Base-by-base conservation (phyloP, 2,329 filamentous ascomycete species). In the Colletotrichum viniferum region DNA sequence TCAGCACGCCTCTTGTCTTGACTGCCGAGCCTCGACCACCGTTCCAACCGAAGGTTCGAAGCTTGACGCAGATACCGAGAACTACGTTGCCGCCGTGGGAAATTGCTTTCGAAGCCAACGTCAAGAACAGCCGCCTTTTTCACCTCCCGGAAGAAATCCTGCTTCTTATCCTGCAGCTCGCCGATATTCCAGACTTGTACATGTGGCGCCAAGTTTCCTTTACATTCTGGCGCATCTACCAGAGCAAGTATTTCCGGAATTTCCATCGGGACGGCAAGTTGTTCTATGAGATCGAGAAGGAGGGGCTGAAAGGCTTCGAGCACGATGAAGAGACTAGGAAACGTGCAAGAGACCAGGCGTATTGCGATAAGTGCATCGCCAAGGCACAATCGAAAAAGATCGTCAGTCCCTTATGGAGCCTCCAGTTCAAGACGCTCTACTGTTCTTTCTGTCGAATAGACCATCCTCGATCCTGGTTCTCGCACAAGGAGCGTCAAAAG, bases 1-100 rank as follows among this genome's bases (percentile, higher is more conserved):
- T 52, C 10, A 2, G 0, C 43, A 13, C 43, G 12, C 43, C 43
- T 7, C 43, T 52, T 13, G 43, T 52, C 12, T 13, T 52, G n/a
- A 52, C 43, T 21, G 43, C 43, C n/a, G 43, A 52, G n/a, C 43
- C 43, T 52, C 43, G 43, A 21, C 43, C 43, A 52, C n/a, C 43
- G n/a, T 52, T 21, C n/a, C 43, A 4, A 3, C n/a, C 43, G n/a
- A 52, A 21, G 5, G 0, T 7, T 21, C 43, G 6, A 24, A 21
- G n/a, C n/a, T 21, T 21, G 0, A 52, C 0, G 43, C n/a, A 52
- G 43, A 13, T 52, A 1, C 43, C 43, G n/a, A 52, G 0, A 0
- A 52, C n/a, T 52, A 0, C 43, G 1, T 52, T 52, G n/a, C 55
- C 55, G 21, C 24, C 24, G 28, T 65, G 62, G 62, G 62, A 65